Percentiles rank a stretch among this genome's conserved stretches.
phyloP scores from a whole-genome alignment of 177 flowering plant species.

The Vitis hybrid region DNA sequence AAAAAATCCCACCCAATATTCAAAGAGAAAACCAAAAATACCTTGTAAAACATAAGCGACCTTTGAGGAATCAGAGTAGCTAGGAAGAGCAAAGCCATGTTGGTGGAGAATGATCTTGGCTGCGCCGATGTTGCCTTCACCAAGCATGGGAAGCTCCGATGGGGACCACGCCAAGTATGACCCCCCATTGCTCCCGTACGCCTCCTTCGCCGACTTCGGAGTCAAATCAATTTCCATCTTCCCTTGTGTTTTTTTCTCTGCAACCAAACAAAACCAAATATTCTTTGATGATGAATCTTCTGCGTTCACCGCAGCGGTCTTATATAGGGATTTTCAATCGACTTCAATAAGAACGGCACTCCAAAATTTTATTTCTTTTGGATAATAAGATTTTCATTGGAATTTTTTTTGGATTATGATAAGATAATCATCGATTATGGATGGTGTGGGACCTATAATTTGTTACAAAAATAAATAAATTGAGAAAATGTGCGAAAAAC shows the following conservation, averaged over 20 bases:
- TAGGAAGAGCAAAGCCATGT: constrained; percentile 69
- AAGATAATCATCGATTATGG: too few species aligned
- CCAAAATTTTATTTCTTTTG: too few species aligned
- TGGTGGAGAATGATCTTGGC: constrained; percentile 66
- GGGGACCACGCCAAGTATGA: constrained; percentile 70
- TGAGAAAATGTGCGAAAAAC: too few species aligned
- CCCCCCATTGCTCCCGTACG: constrained; percentile 67
- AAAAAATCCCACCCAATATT: neutral
- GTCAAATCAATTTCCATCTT: constrained; percentile 73
- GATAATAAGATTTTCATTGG: too few species aligned
- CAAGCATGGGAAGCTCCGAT: constrained; percentile 70
- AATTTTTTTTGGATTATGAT: too few species aligned
- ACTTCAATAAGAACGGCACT: too few species aligned
- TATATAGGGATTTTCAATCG: too few species aligned
- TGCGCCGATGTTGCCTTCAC: constrained; percentile 75
- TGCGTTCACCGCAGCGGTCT: too few species aligned
- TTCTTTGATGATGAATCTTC: neutral
- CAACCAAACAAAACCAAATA: too few species aligned
- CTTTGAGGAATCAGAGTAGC: constrained; percentile 82
- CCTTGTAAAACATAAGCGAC: constrained; percentile 92
- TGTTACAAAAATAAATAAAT: too few species aligned
- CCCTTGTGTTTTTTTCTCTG: neutral
- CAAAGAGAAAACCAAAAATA: constrained; percentile 10
- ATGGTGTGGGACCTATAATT: too few species aligned
- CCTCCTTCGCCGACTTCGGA: constrained; percentile 54